phyloP scores from a whole-genome alignment of 495 filamentous ascomycete genomes.

The Lineolata rhizophorae region DNA sequence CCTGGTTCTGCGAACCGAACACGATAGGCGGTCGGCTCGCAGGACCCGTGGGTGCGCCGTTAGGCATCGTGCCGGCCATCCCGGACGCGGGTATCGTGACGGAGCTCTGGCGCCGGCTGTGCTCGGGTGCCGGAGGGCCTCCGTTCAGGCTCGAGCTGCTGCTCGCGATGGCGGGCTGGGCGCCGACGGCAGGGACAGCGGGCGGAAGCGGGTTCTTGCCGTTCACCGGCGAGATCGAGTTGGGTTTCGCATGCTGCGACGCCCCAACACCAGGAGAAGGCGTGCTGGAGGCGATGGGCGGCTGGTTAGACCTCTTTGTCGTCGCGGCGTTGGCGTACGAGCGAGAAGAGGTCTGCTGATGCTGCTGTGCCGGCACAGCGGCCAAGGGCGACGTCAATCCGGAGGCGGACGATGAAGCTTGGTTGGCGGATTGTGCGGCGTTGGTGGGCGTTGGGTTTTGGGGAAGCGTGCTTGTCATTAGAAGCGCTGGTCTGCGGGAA shows the following conservation, averaged over 20 bases:
- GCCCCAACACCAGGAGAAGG: constrained; percentile 46
- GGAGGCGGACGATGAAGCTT: constrained; percentile 34
- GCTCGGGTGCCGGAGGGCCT: constrained; percentile 36
- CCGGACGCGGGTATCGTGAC: constrained; percentile 71
- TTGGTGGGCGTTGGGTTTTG: constrained; percentile 1
- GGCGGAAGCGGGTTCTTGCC: constrained; percentile 54
- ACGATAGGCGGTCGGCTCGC: constrained; percentile 34
- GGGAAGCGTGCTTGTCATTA: constrained; percentile 22
- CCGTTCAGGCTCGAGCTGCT: constrained; percentile 34
- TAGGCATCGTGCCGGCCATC: constrained; percentile 48
- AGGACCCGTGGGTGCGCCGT: constrained; percentile 44
- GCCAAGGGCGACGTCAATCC: constrained; percentile 37
- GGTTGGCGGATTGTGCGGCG: constrained; percentile 23
- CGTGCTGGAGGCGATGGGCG: constrained; percentile 50
- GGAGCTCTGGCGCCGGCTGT: constrained; percentile 53
- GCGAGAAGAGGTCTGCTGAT: constrained; percentile 27
- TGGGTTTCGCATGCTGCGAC: constrained; percentile 66
- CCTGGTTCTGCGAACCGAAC: constrained; percentile 50
- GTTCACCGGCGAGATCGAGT: constrained; percentile 60
- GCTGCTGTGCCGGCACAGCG: constrained; percentile 39
- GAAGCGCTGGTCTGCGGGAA: constrained; percentile 5
- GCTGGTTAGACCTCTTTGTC: constrained; percentile 48
- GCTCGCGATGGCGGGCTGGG: constrained; percentile 34
- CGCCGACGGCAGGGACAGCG: constrained; percentile 33
- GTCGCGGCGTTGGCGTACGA: constrained; percentile 59